phyloP scores from a whole-genome alignment of 768 basidiomycete species.

The Melanogaster broomeanus region DNA sequence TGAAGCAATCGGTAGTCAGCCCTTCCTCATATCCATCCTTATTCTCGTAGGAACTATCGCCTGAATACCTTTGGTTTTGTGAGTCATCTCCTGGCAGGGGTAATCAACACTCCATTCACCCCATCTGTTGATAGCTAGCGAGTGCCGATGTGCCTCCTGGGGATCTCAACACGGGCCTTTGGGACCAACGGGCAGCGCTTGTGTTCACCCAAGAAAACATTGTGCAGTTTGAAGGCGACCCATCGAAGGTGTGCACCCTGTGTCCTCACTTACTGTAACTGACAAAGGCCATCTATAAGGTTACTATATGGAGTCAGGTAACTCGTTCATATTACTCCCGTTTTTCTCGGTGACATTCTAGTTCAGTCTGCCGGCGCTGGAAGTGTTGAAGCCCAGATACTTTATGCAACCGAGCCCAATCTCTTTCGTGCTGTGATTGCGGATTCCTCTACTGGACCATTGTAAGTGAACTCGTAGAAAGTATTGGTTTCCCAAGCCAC shows the following conservation, averaged over 20 bases:
- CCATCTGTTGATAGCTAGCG: conserved; percentile 40
- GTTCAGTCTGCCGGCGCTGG: conserved; percentile 19
- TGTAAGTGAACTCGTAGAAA: conserved; percentile 9
- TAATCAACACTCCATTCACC: conserved; percentile 9
- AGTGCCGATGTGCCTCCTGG: conserved; percentile 45
- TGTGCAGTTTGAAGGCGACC: conserved; percentile 64
- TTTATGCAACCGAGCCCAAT: conserved; percentile 2
- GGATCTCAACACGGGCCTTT: conserved; percentile 60
- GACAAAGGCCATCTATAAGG: conserved; percentile 4
- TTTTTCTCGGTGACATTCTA: not conserved
- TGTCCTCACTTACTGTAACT: not conserved
- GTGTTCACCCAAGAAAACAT: conserved; percentile 68
- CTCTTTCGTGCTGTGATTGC: conserved; percentile 19
- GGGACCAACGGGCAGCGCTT: conserved; percentile 61
- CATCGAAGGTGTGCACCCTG: conserved; percentile 41
- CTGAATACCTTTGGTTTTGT: conserved; percentile 21
- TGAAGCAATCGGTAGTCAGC: not conserved
- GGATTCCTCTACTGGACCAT: conserved; percentile 19
- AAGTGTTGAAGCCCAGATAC: conserved; percentile 13
- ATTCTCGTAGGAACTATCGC: conserved; percentile 13
- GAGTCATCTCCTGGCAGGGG: not conserved
- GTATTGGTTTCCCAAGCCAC: not conserved
- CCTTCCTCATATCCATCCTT: not conserved
- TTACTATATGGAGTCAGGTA: conserved; percentile 23
- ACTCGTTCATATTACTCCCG: not conserved